Evolutionary conservation across 108 stramenopile species (phyloP), one percentile per base, ranked within the genome.

Genomic region (Conticribra weissflogii): DNA sequence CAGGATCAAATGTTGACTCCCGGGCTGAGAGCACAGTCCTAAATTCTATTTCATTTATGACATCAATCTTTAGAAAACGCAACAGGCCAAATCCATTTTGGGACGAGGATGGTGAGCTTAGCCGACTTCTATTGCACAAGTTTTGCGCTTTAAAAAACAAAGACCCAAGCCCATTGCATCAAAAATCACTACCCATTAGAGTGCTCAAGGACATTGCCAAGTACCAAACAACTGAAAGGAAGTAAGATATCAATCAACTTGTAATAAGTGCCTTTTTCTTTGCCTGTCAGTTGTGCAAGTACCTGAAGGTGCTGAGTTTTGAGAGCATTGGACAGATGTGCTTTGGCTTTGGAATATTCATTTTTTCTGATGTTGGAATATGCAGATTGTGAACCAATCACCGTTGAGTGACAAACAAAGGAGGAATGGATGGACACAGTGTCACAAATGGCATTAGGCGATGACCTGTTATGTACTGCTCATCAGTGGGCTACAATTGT

Each of bases 221-320:
- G n/a, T n/a, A n/a, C n/a, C n/a, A n/a, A n/a, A n/a, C n/a, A n/a
- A n/a, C n/a, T n/a, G n/a, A n/a, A n/a, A n/a, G 12, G 2, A 23
- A 56, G 25, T 3, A 44, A 46, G 54, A 34, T 0, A 27, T 34
- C 1, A 0, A 2, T 15, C 34, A 19, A 45, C 44, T 67, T 0
- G 41, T 44, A 27, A 41, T 27, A 16, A 44, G 54, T 5, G 59
- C 59, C 2, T 44, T 45, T 8, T 60, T 60, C 44, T 60, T 60
- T 23, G 59, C 59, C 2, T 45, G 36, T 44, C 3, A 21, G 3
- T 45, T 22, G 1, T 60, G 59, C 18, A 44, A 60, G 34, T 60
- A 60, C 21, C 19, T 60, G 23, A 44, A 44, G 19, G 59, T 60
- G 8, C 36, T 1, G 18, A 2, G 25, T 1, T 0, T 22, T 22